A percentile compares a stretch with the other conserved stretches of the same genome.
Conservation (phyloP, 495 filamentous ascomycete species). For the Talaromyces ruber region DNA sequence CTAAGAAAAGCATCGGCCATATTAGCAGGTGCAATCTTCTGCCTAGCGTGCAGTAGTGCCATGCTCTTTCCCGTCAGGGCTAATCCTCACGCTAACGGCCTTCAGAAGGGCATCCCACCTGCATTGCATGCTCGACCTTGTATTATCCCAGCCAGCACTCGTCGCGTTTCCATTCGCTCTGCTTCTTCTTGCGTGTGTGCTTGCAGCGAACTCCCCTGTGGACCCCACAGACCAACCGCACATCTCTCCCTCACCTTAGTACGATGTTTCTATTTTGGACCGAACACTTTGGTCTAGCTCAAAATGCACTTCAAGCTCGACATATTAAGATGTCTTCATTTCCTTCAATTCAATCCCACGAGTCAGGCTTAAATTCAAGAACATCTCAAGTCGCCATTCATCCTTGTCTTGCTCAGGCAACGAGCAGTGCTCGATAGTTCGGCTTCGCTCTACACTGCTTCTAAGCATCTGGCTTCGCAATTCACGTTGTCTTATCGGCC, state of each 20-base stretch:
- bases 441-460: neutral
- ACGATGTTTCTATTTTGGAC: conserved; percentile 2
- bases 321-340: conserved; percentile 5
- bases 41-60: conserved; percentile 2
- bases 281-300: neutral
- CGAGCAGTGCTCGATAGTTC: neutral
- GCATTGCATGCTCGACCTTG: neutral
- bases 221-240: neutral
- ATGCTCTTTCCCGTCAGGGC: conserved; percentile 2
- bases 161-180: neutral
- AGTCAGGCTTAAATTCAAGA: neutral
- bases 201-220: neutral
- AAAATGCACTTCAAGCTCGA: neutral
- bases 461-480: too few species aligned
- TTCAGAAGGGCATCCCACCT: neutral
- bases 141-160: too few species aligned
- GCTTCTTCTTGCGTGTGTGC: neutral
- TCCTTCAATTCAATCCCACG: neutral
- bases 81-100: neutral
- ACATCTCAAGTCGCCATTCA: neutral
- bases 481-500: too few species aligned
- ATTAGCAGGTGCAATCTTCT: neutral
- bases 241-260: neutral
- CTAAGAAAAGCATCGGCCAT: conserved; percentile 1
- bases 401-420: neutral